Percentiles rank a stretch among this genome's conserved stretches.
phyloP scores from a whole-genome alignment of 495 filamentous ascomycete genomes.

The Aspergillus leporis region DNA sequence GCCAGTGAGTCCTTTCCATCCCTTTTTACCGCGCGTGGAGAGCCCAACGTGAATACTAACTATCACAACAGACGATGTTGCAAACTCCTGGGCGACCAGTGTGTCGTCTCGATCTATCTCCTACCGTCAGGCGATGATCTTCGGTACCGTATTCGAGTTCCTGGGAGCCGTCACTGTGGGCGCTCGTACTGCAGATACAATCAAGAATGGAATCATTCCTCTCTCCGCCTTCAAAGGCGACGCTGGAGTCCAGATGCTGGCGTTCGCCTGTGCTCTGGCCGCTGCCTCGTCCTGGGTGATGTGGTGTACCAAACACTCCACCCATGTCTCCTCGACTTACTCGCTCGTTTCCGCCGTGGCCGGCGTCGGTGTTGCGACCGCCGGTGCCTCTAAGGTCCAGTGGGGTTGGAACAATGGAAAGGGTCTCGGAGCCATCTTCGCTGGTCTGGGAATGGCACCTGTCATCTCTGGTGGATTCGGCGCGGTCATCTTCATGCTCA shows the following conservation, averaged over 20 bases:
- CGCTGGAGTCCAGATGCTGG: conserved; percentile 61
- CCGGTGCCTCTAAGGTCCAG: conserved; percentile 54
- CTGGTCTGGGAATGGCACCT: conserved; percentile 61
- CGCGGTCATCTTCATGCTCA: conserved; percentile 59
- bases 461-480: conserved; percentile 57
- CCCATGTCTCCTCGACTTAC: conserved; percentile 65
- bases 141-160: conserved; percentile 65
- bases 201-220: conserved; percentile 61
- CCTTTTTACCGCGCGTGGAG: not conserved
- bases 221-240: conserved; percentile 47
- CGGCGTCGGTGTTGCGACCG: conserved; percentile 62
- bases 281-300: conserved; percentile 58
- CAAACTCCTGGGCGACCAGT: conserved; percentile 72
- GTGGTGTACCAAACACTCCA: conserved; percentile 62
- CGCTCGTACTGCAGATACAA: conserved; percentile 59
- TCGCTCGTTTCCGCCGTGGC: conserved; percentile 63
- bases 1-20: conserved; percentile 48
- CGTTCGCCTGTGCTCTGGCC: conserved; percentile 57
- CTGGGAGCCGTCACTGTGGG: conserved; percentile 61
- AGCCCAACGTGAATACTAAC: conserved; percentile 2
- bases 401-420: conserved; percentile 65
- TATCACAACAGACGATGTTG: conserved; percentile 61
- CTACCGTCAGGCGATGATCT: conserved; percentile 67
- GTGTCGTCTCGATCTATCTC: conserved; percentile 68
- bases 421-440: conserved; percentile 61